Evolutionary conservation across 2,329 filamentous ascomycete species (phyloP).

Genomic region (Pseudofabraea citricarpa): DNA sequence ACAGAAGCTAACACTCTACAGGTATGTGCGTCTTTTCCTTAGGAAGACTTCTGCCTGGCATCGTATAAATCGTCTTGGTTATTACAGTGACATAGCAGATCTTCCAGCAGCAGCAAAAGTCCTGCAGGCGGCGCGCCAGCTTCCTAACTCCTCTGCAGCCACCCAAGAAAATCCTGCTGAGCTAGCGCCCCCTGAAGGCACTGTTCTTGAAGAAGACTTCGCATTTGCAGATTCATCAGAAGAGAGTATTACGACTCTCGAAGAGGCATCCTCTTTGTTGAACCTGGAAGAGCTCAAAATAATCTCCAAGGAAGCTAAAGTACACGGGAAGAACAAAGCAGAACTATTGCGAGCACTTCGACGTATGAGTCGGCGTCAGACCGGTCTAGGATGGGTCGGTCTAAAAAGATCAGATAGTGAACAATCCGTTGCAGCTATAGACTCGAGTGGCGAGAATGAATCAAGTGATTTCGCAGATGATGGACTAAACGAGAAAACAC

Average conservation of each 20-base stretch:
- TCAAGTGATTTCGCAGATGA: conserved; percentile 32
- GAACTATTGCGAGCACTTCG: conserved; percentile 72
- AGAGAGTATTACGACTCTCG: conserved; percentile 67
- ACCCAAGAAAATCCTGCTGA: conserved; percentile 36
- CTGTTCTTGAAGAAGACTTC: conserved; percentile 52
- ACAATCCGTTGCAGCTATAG: conserved; percentile 43
- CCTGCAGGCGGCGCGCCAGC: conserved; percentile 52
- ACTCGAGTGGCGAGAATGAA: conserved; percentile 40
- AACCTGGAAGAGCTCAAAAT: conserved; percentile 83
- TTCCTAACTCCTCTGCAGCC: conserved; percentile 42
- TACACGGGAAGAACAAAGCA: conserved; percentile 82
- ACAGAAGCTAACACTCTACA: conserved; percentile 32
- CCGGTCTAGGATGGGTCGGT: conserved; percentile 65
- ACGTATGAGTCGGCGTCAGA: conserved; percentile 69
- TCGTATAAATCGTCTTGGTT: conserved; percentile 70
- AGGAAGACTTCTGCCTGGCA: conserved; percentile 92
- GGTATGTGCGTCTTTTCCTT: conserved; percentile 88
- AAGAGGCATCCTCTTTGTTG: conserved; percentile 78
- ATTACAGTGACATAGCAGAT: conserved; percentile 78
- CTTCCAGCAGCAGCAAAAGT: conserved; percentile 58
- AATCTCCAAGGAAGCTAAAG: conserved; percentile 80
- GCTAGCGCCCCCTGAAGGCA: conserved; percentile 39
- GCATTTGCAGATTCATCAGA: conserved; percentile 77
- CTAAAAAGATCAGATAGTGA: conserved; percentile 47
- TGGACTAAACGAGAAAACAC: conserved; percentile 39